Evolutionary conservation across 345 rosid species (phyloP), one percentile per base, ranked within the genome.

Genomic region (Citrus hindsii): DNA sequence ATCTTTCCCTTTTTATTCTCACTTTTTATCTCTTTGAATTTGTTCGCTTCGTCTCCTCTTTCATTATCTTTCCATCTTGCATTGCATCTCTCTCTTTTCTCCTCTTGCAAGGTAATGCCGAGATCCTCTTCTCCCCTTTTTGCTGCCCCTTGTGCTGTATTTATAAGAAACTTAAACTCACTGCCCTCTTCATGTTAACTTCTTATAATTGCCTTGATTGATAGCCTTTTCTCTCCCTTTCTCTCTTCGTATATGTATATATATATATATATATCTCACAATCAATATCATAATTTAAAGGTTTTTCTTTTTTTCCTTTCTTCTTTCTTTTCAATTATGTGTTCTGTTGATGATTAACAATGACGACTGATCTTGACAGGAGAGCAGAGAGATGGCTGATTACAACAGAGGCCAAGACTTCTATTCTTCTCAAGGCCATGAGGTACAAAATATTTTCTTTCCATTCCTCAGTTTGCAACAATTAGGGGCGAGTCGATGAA

Each of bases 331-430:
- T 25, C 7, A 28, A 55, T 75, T 46, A 13, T 3, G 51, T 13
- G 51, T 46, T 21, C 19, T 32, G 21, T 35, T 12, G 2, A 16
- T 6, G 67, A 72, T 64, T 68, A 48, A 73, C 63, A 14, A 18
- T 62, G 38, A 60, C 25, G 24, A 7, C 14, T n/a, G 71, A 46
- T 51, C n/a, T n/a, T 7, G 14, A 35, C 66, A 78, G 83, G 76
- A 65, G 32, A 73, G 66, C 59, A 46, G 63, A n/a, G 76, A 74
- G 65, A 89, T 89, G 92, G 89, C 88, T 19, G 91, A 85, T 68
- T 85, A 67, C 87, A 87, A 79, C 79, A 70, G 87, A 80, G 87
- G 77, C 59, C 84, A 84, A 21, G 87, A 86, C 60, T 73, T 71
- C 18, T 76, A 76, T 21, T 76, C 71, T 77, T 83, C 91, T 71